phyloP scores from a whole-genome alignment of 2,329 filamentous ascomycete genomes.

The Colletotrichum spinosum region DNA sequence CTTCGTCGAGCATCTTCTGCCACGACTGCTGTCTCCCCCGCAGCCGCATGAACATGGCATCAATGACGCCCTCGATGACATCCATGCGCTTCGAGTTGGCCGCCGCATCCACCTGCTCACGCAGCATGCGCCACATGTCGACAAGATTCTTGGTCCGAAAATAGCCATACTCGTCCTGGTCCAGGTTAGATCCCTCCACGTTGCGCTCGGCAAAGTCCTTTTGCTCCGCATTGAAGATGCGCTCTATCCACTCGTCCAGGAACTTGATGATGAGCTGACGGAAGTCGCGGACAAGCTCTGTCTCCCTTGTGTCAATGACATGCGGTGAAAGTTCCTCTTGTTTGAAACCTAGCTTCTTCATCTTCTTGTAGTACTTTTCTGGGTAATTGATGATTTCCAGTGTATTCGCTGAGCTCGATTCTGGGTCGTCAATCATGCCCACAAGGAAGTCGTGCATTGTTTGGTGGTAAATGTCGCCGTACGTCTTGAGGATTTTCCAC shows the following conservation, averaged over 20 bases:
- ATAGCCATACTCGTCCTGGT: slow-evolving; percentile 88
- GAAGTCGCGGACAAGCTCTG: slow-evolving; percentile 93
- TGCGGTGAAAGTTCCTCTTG: slow-evolving; percentile 84
- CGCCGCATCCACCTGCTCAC: slow-evolving; percentile 89
- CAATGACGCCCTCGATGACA: slow-evolving; percentile 93
- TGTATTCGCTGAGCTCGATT: slow-evolving; percentile 87
- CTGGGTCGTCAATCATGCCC: slow-evolving; percentile 83
- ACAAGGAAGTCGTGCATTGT: slow-evolving; percentile 96
- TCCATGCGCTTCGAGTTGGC: slow-evolving; percentile 87
- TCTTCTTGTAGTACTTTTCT: slow-evolving; percentile 95
- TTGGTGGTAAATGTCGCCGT: slow-evolving; percentile 89
- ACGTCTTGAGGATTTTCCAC: slow-evolving; percentile 95
- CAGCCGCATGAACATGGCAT: slow-evolving; percentile 92
- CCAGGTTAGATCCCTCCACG: slow-evolving; percentile 79
- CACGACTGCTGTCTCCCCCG: slow-evolving; percentile 85
- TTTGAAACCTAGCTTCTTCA: slow-evolving; percentile 87
- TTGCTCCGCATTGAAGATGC: slow-evolving; percentile 86
- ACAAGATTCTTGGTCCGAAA: slow-evolving; percentile 92
- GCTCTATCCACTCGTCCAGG: slow-evolving; percentile 97
- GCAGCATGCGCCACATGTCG: slow-evolving; percentile 97
- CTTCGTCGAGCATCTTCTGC: slow-evolving; percentile 89
- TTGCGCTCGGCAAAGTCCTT: slow-evolving; percentile 84
- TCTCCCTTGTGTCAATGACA: slow-evolving; percentile 89
- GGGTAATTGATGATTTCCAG: slow-evolving; percentile 95
- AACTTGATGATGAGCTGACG: slow-evolving; percentile 94